Conservation (phyloP, 2,329 filamentous ascomycete genomes). For the Colletotrichum paranaense region DNA sequence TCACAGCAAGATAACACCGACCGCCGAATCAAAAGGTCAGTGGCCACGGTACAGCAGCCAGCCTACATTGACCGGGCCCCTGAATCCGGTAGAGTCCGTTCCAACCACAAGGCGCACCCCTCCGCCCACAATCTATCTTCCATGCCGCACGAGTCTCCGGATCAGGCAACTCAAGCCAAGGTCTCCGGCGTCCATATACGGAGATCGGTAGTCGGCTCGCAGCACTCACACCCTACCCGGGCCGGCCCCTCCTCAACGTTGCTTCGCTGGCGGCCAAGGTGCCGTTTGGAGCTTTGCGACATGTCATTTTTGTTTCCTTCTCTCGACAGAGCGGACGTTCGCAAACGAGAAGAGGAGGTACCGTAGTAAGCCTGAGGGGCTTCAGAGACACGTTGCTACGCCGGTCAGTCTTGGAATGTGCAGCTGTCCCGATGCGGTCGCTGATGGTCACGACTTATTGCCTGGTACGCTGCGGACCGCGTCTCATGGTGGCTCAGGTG, state of each 20-base stretch:
- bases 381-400: constrained; percentile 25
- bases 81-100: neutral
- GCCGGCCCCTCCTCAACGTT: constrained; percentile 19
- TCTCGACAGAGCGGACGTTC: neutral
- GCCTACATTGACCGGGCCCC: neutral
- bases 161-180: constrained; percentile 14
- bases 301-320: constrained; percentile 14
- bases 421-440: constrained; percentile 22
- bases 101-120: constrained; percentile 9
- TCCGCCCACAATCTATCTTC: constrained; percentile 7
- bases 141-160: constrained; percentile 19
- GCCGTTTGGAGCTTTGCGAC: constrained; percentile 16
- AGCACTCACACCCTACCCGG: constrained; percentile 25
- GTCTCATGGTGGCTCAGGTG: constrained; percentile 17
- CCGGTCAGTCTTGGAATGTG: constrained; percentile 29
- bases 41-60: constrained; percentile 13
- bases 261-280: constrained; percentile 28
- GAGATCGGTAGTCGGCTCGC: constrained; percentile 35
- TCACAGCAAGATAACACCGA: neutral
- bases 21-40: neutral
- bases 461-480: neutral
- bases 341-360: neutral
- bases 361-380: constrained; percentile 16
- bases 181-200: constrained; percentile 17
- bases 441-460: neutral